Base-by-base conservation (phyloP, 176 grass and related monocot species). In the Musa acuminata region DNA sequence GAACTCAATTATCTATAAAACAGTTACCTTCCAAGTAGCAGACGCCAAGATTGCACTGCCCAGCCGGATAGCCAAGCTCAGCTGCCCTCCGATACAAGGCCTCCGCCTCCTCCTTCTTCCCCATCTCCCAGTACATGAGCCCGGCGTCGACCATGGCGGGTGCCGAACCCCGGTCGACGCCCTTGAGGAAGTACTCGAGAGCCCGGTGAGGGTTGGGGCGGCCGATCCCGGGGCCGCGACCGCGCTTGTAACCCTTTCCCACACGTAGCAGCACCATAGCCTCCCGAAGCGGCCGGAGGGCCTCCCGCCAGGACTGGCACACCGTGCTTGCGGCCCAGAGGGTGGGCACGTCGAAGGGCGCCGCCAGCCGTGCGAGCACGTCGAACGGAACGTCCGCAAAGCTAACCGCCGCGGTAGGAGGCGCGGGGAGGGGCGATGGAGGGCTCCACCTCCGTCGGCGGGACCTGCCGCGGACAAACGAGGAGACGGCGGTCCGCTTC, bases 121-220 rank as follows among this genome's bases (percentile, higher is more conserved):
- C 89, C 11, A 80, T 84, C 16, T 92, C 89, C 89, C 89, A 88
- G 65, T 82, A 92, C 89, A 88, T 79, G 1, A 92, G 79, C 49
- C 89, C 89, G 1, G 86, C 89, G 72, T 92, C 89, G 60, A 92
- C 89, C 89, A 92, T 92, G 53, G 89, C 83, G 3, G 78, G 81
- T 8, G 86, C 83, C 17, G 83, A 92, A 17, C 89, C 89, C 21
- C 84, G 83, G 62, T 66, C 75, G 27, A 86, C 86, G 10, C 86
- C 89, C 9, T 82, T 83, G 75, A 76, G 75, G 89, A 92, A 92
- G 11, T 85, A 79, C 50, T 64, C 83, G 53, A 92, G 67, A 2
- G 86, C 83, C 19, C 80, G 81, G n/a, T 29, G 55, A 49, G 71
- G 80, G 74, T 85, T 81, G 17, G 23, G 60, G 13, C 52, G 57